Evolutionary conservation across 805 yeast genomes (phyloP), one percentile per base, ranked within the genome.

Genomic region (Lachancea cidri): DNA sequence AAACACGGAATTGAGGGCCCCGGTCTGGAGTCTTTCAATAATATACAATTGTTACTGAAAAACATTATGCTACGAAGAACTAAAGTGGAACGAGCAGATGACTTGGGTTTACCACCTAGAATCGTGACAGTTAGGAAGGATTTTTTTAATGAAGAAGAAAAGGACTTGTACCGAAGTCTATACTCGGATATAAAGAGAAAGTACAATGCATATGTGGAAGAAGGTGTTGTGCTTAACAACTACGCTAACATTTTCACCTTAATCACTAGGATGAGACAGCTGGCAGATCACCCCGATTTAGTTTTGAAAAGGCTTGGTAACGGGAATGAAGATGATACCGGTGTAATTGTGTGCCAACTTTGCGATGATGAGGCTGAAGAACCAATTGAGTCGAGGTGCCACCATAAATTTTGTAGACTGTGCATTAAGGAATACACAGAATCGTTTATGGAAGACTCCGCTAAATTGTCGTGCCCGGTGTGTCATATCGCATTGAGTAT

Each of bases 341-440:
- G 75, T 31, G 66, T 68, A 5, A 76, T 88, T 8, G 82, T 93
- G 32, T 93, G 99, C 58, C 94, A 86, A 50, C 60, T 93, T 17
- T 93, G 99, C 65, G 98, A 89, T 51, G 99, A 93, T 57, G 97
- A 89, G 63, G 97, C 98, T 0, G 98, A 93, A 62, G 99, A 93
- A 46, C 95, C 98, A 0, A 88, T 93, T 35, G 89, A 85, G 61
- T 83, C 96, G 2, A 86, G 83, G 58, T 93, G 99, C 62, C 96
- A 85, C 52, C 99, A 93, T 59, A 77, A 76, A 47, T 93, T 93
- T 58, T 93, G 99, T 60, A 76, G 99, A 20, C 71, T 93, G 71
- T 93, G 99, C 60, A 78, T 93, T 43, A 79, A 75, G 43, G 98
- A 94, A 62, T 93, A 93, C 56, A 77, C 83, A 36, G 96, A 89